Evolutionary conservation across 2,329 filamentous ascomycete species (phyloP).

Genomic region (Botryotinia calthae): DNA sequence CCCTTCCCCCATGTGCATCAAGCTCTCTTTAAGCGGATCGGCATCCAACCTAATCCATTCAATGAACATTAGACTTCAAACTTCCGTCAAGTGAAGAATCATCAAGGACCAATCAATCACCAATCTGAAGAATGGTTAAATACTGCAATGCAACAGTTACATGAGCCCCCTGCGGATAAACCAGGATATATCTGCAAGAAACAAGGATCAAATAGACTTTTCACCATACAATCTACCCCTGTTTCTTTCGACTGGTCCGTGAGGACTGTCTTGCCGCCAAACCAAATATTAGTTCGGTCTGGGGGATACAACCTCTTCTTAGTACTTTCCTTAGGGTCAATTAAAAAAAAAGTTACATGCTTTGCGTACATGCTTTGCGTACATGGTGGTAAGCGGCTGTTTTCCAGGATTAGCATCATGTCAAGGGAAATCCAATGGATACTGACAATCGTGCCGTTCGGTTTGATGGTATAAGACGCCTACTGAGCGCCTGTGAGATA

Average conservation of each 20-base stretch:
- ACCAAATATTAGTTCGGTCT: constrained; percentile 11
- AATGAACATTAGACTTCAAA: neutral
- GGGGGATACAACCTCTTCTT: constrained; percentile 5
- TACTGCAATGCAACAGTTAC: constrained; percentile 19
- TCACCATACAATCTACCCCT: neutral
- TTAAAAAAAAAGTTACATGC: neutral
- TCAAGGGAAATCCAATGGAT: neutral
- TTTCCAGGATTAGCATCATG: constrained; percentile 21
- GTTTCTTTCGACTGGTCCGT: constrained; percentile 12
- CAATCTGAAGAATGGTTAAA: neutral
- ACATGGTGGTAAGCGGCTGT: constrained; percentile 19
- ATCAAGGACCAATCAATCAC: constrained; percentile 1
- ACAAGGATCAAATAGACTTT: neutral
- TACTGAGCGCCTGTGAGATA: constrained; percentile 10
- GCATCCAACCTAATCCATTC: neutral
- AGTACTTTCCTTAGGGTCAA: neutral
- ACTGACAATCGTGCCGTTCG: constrained; percentile 8
- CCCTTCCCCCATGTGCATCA: neutral
- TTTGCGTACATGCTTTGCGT: neutral
- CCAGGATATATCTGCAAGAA: neutral
- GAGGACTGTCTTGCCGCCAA: constrained; percentile 17
- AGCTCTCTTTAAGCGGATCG: constrained; percentile 8
- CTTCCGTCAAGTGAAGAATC: neutral
- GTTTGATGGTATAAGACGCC: constrained; percentile 19
- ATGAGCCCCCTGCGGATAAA: constrained; percentile 6